Evolutionary conservation across 2,329 filamentous ascomycete species (phyloP).

Genomic region (Blastomyces parvus): DNA sequence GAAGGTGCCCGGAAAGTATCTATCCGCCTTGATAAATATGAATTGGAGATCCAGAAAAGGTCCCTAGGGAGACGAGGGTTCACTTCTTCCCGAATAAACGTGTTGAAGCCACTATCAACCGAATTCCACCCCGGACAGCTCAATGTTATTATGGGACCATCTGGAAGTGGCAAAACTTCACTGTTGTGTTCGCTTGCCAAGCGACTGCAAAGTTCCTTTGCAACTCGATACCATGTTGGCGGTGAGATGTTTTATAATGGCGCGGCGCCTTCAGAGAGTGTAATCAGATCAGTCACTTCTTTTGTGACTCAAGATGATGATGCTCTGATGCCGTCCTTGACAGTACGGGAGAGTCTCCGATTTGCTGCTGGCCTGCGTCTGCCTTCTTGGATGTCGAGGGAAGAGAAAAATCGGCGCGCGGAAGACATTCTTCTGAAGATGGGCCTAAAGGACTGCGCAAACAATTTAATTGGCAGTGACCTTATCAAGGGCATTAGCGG

Average conservation of each 20-base stretch:
- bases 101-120: slow-evolving; percentile 57
- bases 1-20: slow-evolving; percentile 52
- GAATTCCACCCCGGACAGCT: slow-evolving; percentile 59
- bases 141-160: slow-evolving; percentile 73
- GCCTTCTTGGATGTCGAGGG: slow-evolving; percentile 58
- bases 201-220: slow-evolving; percentile 52
- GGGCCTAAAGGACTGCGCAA: slow-evolving; percentile 68
- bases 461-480: slow-evolving; percentile 63
- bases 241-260: slow-evolving; percentile 63
- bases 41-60: slow-evolving; percentile 55
- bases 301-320: slow-evolving; percentile 74
- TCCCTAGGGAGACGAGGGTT: slow-evolving; percentile 39
- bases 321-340: slow-evolving; percentile 62
- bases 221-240: slow-evolving; percentile 52
- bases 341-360: slow-evolving; percentile 62
- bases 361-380: slow-evolving; percentile 63
- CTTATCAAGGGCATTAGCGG: slow-evolving; percentile 69
- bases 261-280: slow-evolving; percentile 55
- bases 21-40: slow-evolving; percentile 55
- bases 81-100: slow-evolving; percentile 33
- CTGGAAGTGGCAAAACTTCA: slow-evolving; percentile 66
- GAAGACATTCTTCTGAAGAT: slow-evolving; percentile 65
- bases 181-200: slow-evolving; percentile 64
- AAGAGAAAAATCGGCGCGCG: slow-evolving; percentile 57
- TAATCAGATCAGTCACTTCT: slow-evolving; percentile 62